Percentiles rank a stretch among this genome's conserved stretches.
Evolutionary conservation across 2,329 filamentous ascomycete genomes (phyloP).

Genomic region (Alternaria arborescens): DNA sequence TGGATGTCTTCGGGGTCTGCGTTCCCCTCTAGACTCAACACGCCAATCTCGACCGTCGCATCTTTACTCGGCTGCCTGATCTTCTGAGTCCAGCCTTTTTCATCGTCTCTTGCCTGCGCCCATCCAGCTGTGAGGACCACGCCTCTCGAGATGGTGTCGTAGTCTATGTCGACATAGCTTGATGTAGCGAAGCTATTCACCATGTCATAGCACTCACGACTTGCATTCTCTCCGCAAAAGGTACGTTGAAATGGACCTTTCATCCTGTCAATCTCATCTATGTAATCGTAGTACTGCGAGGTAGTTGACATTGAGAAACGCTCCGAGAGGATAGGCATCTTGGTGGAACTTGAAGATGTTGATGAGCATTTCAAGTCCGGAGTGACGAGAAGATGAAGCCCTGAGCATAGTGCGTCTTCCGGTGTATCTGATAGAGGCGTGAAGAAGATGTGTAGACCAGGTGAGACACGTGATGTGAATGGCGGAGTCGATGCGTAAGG

Average conservation of each 20-base stretch:
- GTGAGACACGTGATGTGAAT: conserved; percentile 76
- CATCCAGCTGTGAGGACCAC: conserved; percentile 73
- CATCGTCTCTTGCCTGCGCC: conserved; percentile 44
- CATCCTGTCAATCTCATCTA: conserved; percentile 67
- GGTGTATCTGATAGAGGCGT: conserved; percentile 62
- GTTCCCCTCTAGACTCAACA: conserved; percentile 72
- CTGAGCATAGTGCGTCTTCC: conserved; percentile 60
- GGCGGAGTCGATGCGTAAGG: conserved; percentile 70
- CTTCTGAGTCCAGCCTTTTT: conserved; percentile 57
- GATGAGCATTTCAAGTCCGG: conserved; percentile 63
- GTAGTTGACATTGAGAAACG: conserved; percentile 70
- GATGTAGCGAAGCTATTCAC: conserved; percentile 62
- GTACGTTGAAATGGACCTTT: conserved; percentile 61
- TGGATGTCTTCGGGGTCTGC: conserved; percentile 77
- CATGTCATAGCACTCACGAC: conserved; percentile 58
- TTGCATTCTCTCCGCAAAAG: conserved; percentile 56
- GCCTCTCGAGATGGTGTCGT: conserved; percentile 71
- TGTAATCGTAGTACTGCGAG: conserved; percentile 74
- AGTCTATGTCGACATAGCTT: conserved; percentile 78
- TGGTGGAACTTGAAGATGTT: conserved; percentile 68
- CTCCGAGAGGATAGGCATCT: conserved; percentile 63
- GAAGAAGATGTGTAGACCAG: conserved; percentile 84
- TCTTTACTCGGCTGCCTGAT: conserved; percentile 44
- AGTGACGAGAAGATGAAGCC: conserved; percentile 67
- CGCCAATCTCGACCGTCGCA: conserved; percentile 79